Percentiles rank a stretch among this genome's conserved stretches.
phyloP scores from a whole-genome alignment of 2,329 filamentous ascomycete genomes.

The Conoideocrella luteorostrata region DNA sequence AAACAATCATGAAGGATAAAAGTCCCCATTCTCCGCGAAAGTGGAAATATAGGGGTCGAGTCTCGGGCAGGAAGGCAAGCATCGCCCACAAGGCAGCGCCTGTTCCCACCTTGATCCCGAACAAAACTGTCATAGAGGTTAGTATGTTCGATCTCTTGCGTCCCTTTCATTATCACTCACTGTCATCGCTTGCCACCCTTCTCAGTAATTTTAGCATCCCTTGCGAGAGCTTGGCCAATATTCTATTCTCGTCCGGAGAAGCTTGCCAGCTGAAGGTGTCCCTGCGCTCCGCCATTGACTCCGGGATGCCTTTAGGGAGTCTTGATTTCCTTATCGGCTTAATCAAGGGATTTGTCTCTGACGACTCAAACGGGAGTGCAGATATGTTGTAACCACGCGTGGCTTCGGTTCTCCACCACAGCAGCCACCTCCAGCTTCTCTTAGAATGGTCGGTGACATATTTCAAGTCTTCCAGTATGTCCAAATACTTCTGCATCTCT shows the following conservation, averaged over 20 bases:
- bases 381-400: constrained; percentile 9
- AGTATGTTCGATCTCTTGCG: constrained; percentile 6
- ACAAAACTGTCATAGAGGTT: constrained; percentile 39
- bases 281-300: constrained; percentile 37
- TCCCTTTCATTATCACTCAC: constrained; percentile 23
- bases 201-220: constrained; percentile 33
- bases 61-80: constrained; percentile 70
- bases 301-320: constrained; percentile 42
- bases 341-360: constrained; percentile 31
- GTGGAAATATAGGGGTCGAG: constrained; percentile 67
- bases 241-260: constrained; percentile 32
- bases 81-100: constrained; percentile 79
- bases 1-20: constrained; percentile 90
- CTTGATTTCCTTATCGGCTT: constrained; percentile 39
- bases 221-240: constrained; percentile 35
- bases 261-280: constrained; percentile 45
- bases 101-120: constrained; percentile 81
- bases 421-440: constrained; percentile 71
- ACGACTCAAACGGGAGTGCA: constrained; percentile 15
- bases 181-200: constrained; percentile 41
- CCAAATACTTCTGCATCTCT: constrained; percentile 72
- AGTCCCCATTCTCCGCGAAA: constrained; percentile 96
- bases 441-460: constrained; percentile 54
- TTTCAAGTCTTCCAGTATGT: constrained; percentile 75
- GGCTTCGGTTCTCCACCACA: constrained; percentile 53